Evolutionary conservation across 2,329 filamentous ascomycete species (phyloP).

Genomic region (Parastagonospora nodorum): DNA sequence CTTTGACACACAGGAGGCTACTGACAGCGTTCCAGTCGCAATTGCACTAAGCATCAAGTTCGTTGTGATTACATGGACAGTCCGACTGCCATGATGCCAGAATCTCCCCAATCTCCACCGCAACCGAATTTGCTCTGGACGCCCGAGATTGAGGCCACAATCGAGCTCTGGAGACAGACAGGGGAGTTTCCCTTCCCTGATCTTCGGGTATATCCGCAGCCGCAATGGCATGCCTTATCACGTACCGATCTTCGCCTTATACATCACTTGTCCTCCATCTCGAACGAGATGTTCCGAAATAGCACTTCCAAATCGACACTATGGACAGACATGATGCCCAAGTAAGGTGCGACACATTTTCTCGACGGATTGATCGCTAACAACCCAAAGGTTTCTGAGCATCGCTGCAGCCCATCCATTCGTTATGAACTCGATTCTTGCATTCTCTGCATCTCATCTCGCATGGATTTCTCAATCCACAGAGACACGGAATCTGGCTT

Average conservation of each 20-base stretch:
- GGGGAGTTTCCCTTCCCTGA: constrained; percentile 85
- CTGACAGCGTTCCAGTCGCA: constrained; percentile 67
- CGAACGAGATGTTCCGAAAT: constrained; percentile 77
- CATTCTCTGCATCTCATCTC: constrained; percentile 93
- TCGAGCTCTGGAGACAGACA: constrained; percentile 82
- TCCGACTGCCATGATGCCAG: constrained; percentile 66
- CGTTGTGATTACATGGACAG: constrained; percentile 97
- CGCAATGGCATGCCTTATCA: constrained; percentile 73
- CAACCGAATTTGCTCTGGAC: constrained; percentile 78
- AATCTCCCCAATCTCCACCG: constrained; percentile 56
- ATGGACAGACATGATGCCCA: constrained; percentile 91
- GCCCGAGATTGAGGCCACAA: constrained; percentile 78
- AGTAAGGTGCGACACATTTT: constrained; percentile 61
- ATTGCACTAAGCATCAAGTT: constrained; percentile 99
- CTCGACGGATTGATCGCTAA: constrained; percentile 23
- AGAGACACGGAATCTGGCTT: constrained; percentile 84
- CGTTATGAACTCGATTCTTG: constrained; percentile 91
- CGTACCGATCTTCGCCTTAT: constrained; percentile 84
- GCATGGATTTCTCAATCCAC: constrained; percentile 86
- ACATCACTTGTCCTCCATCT: constrained; percentile 86
- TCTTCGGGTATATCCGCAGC: constrained; percentile 75
- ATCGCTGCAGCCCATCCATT: constrained; percentile 82
- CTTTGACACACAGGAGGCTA: neutral
- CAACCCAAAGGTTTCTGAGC: constrained; percentile 69
- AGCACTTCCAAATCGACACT: constrained; percentile 84